These are phyloP conservation scores for Solanum acaule DNA, from an alignment of 257 asterid species.

Conservation along the genomic window DNA sequence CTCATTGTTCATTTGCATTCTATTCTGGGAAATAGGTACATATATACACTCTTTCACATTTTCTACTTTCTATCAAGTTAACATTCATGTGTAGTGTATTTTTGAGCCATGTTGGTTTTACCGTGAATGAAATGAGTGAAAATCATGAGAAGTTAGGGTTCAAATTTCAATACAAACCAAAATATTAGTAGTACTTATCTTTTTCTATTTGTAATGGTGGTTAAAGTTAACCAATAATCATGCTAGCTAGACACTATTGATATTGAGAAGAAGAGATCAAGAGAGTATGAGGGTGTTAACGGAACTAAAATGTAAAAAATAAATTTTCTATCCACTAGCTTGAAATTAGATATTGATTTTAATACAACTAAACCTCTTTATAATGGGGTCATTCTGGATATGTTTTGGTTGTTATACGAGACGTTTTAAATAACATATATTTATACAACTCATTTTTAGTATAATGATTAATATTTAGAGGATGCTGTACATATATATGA, in stretches of 20 bases:
- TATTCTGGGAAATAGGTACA: conserved; percentile 78
- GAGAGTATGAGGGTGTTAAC: neutral
- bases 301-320: neutral
- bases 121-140: neutral
- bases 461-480: too few species aligned
- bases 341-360: neutral
- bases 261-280: neutral
- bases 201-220: neutral
- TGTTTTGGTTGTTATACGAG: too few species aligned
- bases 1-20: conserved; percentile 74
- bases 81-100: too few species aligned
- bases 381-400: neutral
- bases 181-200: too few species aligned
- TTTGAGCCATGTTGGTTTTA: neutral
- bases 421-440: too few species aligned
- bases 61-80: neutral
- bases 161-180: neutral
- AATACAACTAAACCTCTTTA: neutral
- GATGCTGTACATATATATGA: neutral
- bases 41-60: neutral
- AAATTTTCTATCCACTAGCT: too few species aligned
- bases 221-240: neutral
- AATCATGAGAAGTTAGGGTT: neutral
- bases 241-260: neutral
- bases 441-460: too few species aligned